Evolutionary conservation across 2,329 filamentous ascomycete species (phyloP).

Genomic region (Blastomyces parvus): DNA sequence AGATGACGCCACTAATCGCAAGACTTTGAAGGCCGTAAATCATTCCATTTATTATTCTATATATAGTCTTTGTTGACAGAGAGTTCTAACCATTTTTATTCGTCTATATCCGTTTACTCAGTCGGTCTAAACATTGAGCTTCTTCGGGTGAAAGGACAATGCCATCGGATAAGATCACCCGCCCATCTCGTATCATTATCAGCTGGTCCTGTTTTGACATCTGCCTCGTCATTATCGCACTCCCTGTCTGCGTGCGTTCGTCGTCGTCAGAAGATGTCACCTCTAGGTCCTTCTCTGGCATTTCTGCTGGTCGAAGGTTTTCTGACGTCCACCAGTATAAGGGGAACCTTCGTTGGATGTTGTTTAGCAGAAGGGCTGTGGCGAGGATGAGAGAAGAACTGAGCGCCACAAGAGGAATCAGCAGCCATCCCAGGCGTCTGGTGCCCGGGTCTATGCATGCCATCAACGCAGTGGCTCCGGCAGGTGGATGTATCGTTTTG

Average conservation of each 20-base stretch:
- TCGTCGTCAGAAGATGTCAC: conserved; percentile 15
- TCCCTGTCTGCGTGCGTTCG: conserved; percentile 16
- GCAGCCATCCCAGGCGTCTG: conserved; percentile 55
- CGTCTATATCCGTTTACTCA: conserved; percentile 27
- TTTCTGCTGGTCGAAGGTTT: conserved; percentile 18
- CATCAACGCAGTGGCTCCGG: conserved; percentile 62
- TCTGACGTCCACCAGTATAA: conserved; percentile 54
- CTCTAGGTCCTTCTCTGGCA: conserved; percentile 18
- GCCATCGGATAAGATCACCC: conserved; percentile 27
- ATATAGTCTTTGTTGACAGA: conserved; percentile 6
- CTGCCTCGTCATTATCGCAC: conserved; percentile 9
- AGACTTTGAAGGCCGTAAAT: conserved; percentile 1
- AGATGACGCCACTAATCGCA: neutral
- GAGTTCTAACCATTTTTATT: neutral
- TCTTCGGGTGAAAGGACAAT: conserved; percentile 28
- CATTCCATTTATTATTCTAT: conserved; percentile 9
- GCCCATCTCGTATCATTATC: conserved; percentile 24
- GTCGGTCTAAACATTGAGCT: conserved; percentile 23
- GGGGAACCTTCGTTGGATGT: conserved; percentile 57
- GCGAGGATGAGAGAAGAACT: conserved; percentile 52
- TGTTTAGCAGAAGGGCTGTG: conserved; percentile 58
- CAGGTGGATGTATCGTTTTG: conserved; percentile 63
- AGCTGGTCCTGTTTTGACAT: conserved; percentile 16
- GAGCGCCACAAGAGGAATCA: conserved; percentile 55
- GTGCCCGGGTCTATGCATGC: conserved; percentile 52